Percentiles rank a stretch among this genome's conserved stretches.
Conservation (phyloP, 257 asterid genomes). For the Galeopsis tetrahit region DNA sequence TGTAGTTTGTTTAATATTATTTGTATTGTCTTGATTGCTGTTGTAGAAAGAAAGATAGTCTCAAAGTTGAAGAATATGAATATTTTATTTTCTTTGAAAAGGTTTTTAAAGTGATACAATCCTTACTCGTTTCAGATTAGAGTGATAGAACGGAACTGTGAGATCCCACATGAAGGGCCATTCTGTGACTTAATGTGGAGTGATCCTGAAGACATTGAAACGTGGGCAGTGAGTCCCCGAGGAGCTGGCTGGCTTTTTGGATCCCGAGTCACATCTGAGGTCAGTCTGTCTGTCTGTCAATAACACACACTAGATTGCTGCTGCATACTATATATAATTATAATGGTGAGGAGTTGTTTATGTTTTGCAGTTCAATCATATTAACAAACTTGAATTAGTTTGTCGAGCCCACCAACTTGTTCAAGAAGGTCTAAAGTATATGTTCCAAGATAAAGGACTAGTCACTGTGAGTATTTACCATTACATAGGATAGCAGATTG, state of each 20-base stretch:
- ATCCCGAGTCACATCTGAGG: conserved; percentile 97
- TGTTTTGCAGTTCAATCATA: conserved; percentile 81
- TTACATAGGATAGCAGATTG: conserved; percentile 12
- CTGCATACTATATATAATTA: no score
- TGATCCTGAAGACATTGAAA: conserved; percentile 99
- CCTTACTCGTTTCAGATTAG: conserved; percentile 60
- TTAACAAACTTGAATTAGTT: conserved; percentile 91
- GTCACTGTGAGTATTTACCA: conserved; percentile 78
- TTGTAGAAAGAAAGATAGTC: conserved; percentile 8
- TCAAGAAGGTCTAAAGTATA: conserved; percentile 96
- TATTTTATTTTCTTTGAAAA: no score
- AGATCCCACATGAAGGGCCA: conserved; percentile 99
- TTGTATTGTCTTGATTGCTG: background rate
- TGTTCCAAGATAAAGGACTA: conserved; percentile 98
- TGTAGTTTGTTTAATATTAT: background rate
- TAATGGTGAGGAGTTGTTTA: no score
- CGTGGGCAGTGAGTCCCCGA: conserved; percentile 99
- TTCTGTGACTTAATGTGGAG: conserved; percentile 99
- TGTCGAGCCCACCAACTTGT: conserved; percentile 99
- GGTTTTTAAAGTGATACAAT: no score
- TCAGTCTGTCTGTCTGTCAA: conserved; percentile 17
- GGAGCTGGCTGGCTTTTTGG: conserved; percentile 99
- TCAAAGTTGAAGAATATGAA: conserved; percentile 20
- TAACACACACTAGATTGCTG: no score
- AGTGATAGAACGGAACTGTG: conserved; percentile 89